phyloP scores from a whole-genome alignment of 805 yeast genomes.

The Metschnikowia drakensbergensis region DNA sequence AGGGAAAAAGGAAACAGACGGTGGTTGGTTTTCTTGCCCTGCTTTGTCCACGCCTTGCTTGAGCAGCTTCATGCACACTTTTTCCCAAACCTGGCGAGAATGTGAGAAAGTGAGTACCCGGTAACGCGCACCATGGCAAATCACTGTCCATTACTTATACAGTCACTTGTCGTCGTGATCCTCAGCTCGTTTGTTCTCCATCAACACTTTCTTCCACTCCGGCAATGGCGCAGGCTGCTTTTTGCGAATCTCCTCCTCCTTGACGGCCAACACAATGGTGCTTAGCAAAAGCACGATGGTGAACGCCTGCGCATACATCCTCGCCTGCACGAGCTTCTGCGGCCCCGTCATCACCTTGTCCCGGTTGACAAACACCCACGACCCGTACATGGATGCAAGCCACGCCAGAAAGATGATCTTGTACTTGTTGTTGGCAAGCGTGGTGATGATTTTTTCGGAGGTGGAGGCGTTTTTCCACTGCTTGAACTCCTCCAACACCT shows the following conservation, averaged over 20 bases:
- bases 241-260: conserved; percentile 23
- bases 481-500: conserved; percentile 33
- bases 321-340: conserved; percentile 28
- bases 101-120: too few species aligned
- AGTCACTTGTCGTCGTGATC: background rate
- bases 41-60: too few species aligned
- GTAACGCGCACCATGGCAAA: too few species aligned
- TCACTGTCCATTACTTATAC: too few species aligned
- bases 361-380: conserved; percentile 26
- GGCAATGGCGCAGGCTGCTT: conserved; percentile 23
- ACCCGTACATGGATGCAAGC: conserved; percentile 36
- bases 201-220: conserved; percentile 23
- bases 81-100: too few species aligned
- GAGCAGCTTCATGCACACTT: too few species aligned
- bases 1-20: too few species aligned
- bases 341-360: conserved; percentile 27
- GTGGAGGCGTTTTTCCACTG: conserved; percentile 32
- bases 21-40: too few species aligned
- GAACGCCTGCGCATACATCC: conserved; percentile 30
- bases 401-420: conserved; percentile 34
- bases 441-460: conserved; percentile 27
- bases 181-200: conserved; percentile 6
- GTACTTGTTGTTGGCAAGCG: conserved; percentile 33
- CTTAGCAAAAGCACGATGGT: conserved; percentile 27
- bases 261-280: conserved; percentile 26